Conservation (phyloP, 2,329 filamentous ascomycete genomes). For the Beauveria medogensis region DNA sequence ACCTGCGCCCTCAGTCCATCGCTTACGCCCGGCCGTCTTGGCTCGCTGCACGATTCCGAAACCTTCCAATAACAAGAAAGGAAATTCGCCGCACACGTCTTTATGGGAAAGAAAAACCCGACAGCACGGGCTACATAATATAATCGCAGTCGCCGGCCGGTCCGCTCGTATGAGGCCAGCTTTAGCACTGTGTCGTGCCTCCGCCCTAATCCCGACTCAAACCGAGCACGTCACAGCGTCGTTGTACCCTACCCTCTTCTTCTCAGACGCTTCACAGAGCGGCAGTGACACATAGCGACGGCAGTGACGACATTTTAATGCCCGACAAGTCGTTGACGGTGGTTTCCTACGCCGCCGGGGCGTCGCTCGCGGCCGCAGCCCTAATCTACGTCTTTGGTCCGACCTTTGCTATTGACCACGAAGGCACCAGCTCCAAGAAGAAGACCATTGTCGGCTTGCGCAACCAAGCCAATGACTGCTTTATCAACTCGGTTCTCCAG, state of each 20-base stretch:
- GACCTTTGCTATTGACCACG: constrained; percentile 90
- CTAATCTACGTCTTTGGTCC: constrained; percentile 96
- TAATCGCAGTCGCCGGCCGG: not conserved
- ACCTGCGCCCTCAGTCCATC: constrained; percentile 2
- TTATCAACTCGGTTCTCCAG: constrained; percentile 95
- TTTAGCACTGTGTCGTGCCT: not conserved
- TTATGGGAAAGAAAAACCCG: not conserved
- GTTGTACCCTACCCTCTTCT: not conserved
- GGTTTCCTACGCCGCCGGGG: constrained; percentile 89
- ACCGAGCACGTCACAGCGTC: not conserved
- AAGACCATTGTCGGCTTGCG: constrained; percentile 81
- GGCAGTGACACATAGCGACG: constrained; percentile 11
- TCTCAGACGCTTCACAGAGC: not conserved
- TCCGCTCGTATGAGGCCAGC: not conserved
- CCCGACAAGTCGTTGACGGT: constrained; percentile 30
- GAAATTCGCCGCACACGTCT: not conserved
- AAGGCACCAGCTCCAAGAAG: constrained; percentile 60
- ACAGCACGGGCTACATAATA: not conserved
- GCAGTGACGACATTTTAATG: constrained; percentile 20
- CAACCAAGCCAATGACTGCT: constrained; percentile 92
- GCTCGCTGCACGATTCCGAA: not conserved
- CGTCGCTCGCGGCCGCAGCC: constrained; percentile 87
- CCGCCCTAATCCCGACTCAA: constrained; percentile 5
- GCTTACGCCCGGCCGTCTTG: not conserved
- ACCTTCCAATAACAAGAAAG: too few species aligned